Base-by-base conservation (phyloP, 73 alveolate species). In the Paramecium sonneborni region DNA sequence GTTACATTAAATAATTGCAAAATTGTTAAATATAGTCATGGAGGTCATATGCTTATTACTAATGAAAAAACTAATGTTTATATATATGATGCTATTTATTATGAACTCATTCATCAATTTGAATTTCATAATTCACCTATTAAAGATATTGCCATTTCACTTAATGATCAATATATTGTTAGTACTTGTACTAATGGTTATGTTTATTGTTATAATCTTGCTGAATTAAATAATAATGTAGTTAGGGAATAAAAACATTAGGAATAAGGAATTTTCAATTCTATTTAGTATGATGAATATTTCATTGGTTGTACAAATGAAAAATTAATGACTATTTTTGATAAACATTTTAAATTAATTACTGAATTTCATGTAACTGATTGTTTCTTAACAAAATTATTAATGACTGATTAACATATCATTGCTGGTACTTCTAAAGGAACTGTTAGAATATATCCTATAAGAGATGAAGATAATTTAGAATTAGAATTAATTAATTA, bases 271-370 rank as follows among this genome's bases (percentile, higher is more conserved):
- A 88, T 88, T 37, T 88, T 56, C 20, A 88, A 88, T 44, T 88
- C 91, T 10, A 88, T 88, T 0, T 88, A 88, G n/a, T 88, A 69
- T 44, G 89, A 67, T 43, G 74, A 88, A 43, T 88, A 56, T 23
- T 88, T 88, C 26, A 21, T 88, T 70, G 94, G 94, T 15, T 70
- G 94, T 57, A 69, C 94, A 3, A 88, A 88, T 72, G 94, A 88
- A 41, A 88, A 88, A 52, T 70, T 69, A 28, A 56, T 88, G 46
- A 37, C 38, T 11, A 70, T 88, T 21, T 88, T 43, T 69, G 87
- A 88, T 44, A 58, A 88, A 18, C 37, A 82, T 69, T 88, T 76
- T 69, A 70, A 67, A 70, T 39, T 88, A 32, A 43, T 88, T 24
- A 58, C 94, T 46, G 94, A 88, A 41, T 88, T 88, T 35, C 85